Evolutionary conservation across 495 filamentous ascomycete species (phyloP), one percentile per base, ranked within the genome.

Genomic region (Penicillium verhagenii): DNA sequence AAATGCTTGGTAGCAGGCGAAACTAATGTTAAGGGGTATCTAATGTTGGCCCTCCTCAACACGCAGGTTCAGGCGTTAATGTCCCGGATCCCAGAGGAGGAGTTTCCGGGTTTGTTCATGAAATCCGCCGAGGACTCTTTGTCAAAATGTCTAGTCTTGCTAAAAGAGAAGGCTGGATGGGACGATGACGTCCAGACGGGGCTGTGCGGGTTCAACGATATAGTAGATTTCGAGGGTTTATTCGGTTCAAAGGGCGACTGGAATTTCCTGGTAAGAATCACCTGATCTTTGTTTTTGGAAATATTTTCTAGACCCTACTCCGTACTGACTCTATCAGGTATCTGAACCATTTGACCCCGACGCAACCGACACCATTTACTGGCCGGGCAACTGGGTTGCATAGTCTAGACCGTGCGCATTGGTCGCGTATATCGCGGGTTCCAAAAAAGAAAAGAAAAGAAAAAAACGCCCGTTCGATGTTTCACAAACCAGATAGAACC

Each of bases 11-110:
- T 72, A 35, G 70, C 67, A 2, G 83, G 82, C 3, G 78, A 84
- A 62, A 82, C 77, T 0, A 85, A 83, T 56, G 67, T 79, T n/a
- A 86, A 85, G 53, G 79, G 76, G 1, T 79, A 78, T 39, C 37
- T 86, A 23, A 63, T 84, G 23, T 56, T 65, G 0, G 52, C 54
- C 3, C 50, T 80, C 5, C 46, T 84, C 0, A 25, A 53, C 4
- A 74, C 74, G 4, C 75, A 82, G 44, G 61, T 83, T 0, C 64
- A 80, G 4, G 77, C 62, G 9, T 47, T 81, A 4, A 67, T 70
- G 61, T 54, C 56, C 18, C 71, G 77, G 10, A 2, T 76, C 1
- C 35, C 43, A 1, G 69, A 67, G 18, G 60, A 74, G 0, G 65
- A 77, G 11, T 10, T 77, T 0, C 42, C 64, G 3, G 43, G 50